phyloP scores from a whole-genome alignment of 2,329 filamentous ascomycete genomes.

The Byssoonygena ceratinophila region DNA sequence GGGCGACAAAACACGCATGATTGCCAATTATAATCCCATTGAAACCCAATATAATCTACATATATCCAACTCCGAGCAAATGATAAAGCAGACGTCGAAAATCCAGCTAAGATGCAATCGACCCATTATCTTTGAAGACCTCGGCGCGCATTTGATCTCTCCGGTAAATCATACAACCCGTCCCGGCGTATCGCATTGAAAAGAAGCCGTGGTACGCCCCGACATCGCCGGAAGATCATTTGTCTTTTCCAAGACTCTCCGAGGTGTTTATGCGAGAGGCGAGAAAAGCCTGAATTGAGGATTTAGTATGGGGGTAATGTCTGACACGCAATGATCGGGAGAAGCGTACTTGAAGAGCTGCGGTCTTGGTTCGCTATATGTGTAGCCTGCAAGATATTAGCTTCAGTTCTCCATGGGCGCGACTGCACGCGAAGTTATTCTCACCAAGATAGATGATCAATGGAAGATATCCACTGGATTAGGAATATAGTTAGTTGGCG shows the following conservation, averaged over 20 bases:
- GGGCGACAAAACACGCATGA: neutral
- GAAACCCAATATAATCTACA: conserved; percentile 11
- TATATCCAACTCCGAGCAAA: conserved; percentile 12
- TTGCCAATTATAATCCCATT: conserved; percentile 5
- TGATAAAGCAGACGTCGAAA: neutral
- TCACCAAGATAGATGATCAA: conserved; percentile 93
- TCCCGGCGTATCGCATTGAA: neutral
- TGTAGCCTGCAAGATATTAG: conserved; percentile 57
- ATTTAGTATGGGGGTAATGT: neutral
- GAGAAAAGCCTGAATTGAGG: conserved; percentile 31
- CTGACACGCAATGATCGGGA: neutral
- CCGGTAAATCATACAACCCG: neutral
- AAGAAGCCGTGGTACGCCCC: neutral
- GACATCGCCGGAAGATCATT: neutral
- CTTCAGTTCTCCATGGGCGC: neutral
- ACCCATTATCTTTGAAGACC: neutral
- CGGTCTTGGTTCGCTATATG: conserved; percentile 82
- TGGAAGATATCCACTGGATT: conserved; percentile 76
- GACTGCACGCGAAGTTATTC: conserved; percentile 15
- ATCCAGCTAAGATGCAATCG: neutral
- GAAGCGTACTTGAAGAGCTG: conserved; percentile 56
- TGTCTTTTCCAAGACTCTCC: neutral
- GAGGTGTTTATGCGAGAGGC: conserved; percentile 32
- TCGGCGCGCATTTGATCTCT: neutral
- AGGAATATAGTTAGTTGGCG: conserved; percentile 1